Percentiles rank a stretch among this genome's conserved stretches.
Conservation (phyloP, 768 basidiomycete species). For the Arthromyces matolae region DNA sequence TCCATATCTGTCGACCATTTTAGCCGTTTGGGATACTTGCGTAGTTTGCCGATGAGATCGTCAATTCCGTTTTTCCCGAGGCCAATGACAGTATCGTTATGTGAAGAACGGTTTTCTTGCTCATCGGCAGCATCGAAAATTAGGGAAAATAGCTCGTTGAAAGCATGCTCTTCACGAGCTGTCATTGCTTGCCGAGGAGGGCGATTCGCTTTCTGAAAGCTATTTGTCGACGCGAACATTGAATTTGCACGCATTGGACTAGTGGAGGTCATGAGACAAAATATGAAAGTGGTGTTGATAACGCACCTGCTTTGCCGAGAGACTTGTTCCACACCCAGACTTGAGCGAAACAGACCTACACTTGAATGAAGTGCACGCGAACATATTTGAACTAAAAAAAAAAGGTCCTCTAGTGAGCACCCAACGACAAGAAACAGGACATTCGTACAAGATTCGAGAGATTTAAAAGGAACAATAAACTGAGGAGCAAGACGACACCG, state of each 20-base stretch:
- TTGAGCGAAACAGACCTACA: no score
- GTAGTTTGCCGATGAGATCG: conserved; percentile 55
- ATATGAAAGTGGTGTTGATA: no score
- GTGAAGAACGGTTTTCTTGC: conserved; percentile 20
- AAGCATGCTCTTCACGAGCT: conserved; percentile 58
- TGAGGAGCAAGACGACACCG: conserved; percentile 10
- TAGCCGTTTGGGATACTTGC: conserved; percentile 44
- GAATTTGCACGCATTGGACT: conserved; percentile 17
- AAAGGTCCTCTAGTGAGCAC: no score
- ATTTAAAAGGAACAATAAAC: conserved; percentile 2
- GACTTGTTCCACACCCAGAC: no score
- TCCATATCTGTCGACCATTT: conserved; percentile 51
- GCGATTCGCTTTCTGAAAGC: conserved; percentile 4
- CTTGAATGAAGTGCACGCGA: conserved; percentile 2
- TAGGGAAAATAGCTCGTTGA: conserved; percentile 72
- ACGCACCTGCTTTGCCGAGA: no score
- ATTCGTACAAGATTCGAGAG: conserved; percentile 6
- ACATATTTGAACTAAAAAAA: not conserved
- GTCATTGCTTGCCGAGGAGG: conserved; percentile 60
- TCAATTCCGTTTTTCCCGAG: conserved; percentile 30
- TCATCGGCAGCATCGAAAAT: conserved; percentile 56
- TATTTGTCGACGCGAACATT: conserved; percentile 42
- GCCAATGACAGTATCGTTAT: conserved; percentile 13
- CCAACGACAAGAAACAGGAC: not conserved
- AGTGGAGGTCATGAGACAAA: no score